A percentile compares a stretch with the other conserved stretches of the same genome.
Evolutionary conservation across 1,284 basidiomycete genomes (phyloP).

Genomic region (Trichosporon sp.): DNA sequence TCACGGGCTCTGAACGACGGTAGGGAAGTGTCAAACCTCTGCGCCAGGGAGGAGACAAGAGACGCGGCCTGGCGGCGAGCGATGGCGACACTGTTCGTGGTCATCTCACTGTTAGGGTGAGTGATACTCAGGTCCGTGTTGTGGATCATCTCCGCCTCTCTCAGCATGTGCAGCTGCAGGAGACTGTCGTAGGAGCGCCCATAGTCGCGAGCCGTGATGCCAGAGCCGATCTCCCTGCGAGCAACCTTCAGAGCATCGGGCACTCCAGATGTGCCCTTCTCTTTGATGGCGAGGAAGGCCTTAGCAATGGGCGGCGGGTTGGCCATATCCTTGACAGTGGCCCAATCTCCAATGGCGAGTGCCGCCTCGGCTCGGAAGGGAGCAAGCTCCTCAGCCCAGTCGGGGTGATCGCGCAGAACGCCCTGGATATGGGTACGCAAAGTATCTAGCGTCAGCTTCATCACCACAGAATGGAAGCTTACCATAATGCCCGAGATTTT

Average conservation of each 20-base stretch:
- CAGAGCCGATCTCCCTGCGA: constrained; percentile 69
- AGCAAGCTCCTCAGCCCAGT: constrained; percentile 72
- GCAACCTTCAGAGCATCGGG: constrained; percentile 59
- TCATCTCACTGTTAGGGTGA: not conserved
- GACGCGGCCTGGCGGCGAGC: constrained; percentile 12
- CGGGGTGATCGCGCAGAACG: constrained; percentile 75
- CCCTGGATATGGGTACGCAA: constrained; percentile 92
- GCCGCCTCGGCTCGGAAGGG: constrained; percentile 89
- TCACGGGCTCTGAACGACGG: constrained; percentile 91
- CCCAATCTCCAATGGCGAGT: constrained; percentile 94
- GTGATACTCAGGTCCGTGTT: constrained; percentile 35
- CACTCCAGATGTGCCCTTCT: constrained; percentile 43
- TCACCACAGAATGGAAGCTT: constrained; percentile 28
- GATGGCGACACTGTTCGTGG: constrained; percentile 8
- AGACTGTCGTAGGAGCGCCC: constrained; percentile 80
- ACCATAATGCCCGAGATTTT: constrained; percentile 97
- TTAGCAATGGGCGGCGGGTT: constrained; percentile 69
- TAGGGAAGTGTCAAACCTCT: constrained; percentile 54
- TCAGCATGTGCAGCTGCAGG: constrained; percentile 77
- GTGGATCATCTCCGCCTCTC: constrained; percentile 79
- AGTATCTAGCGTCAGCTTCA: constrained; percentile 60
- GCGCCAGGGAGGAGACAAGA: constrained; percentile 28
- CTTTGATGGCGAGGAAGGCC: constrained; percentile 67
- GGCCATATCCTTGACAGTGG: constrained; percentile 59
- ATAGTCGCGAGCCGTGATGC: constrained; percentile 77